A percentile compares a stretch with the other conserved stretches of the same genome.
These are phyloP conservation scores for Pyronema omphalodes DNA, from an alignment of 495 filamentous ascomycete species.

Conservation along the genomic window DNA sequence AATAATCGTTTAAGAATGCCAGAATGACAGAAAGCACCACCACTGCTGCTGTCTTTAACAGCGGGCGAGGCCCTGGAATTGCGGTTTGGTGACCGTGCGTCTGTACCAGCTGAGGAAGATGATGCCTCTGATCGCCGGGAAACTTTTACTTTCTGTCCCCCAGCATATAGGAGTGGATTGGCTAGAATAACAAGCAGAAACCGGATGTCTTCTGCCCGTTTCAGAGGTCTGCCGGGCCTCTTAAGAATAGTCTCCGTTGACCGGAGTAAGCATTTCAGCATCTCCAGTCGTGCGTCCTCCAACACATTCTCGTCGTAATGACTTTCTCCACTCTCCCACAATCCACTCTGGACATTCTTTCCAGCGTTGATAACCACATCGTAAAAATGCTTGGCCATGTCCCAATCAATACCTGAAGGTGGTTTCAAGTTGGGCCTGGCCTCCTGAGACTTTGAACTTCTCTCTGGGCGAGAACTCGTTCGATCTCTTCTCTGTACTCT, in stretches of 20 bases:
- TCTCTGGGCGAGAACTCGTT: not conserved
- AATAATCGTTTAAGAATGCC: constrained; percentile 74
- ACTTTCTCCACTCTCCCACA: constrained; percentile 49
- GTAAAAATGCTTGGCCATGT: constrained; percentile 56
- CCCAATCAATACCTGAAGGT: constrained; percentile 61
- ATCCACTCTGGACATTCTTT: constrained; percentile 44
- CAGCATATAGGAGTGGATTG: constrained; percentile 56
- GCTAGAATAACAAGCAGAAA: constrained; percentile 68
- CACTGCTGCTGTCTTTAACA: not conserved
- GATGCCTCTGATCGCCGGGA: constrained; percentile 4
- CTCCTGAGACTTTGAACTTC: constrained; percentile 8
- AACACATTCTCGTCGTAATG: constrained; percentile 41
- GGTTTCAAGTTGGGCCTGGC: constrained; percentile 10
- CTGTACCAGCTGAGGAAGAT: not conserved
- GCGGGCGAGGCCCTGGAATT: not conserved
- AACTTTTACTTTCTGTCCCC: constrained; percentile 10
- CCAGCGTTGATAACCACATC: constrained; percentile 48
- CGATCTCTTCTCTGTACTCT: constrained; percentile 10
- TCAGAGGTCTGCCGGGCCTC: constrained; percentile 55
- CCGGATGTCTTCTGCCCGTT: constrained; percentile 49
- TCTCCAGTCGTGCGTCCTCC: constrained; percentile 46
- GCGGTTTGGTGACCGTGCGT: not conserved
- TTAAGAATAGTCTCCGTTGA: constrained; percentile 73
- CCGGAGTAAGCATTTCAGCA: constrained; percentile 55
- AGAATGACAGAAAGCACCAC: constrained; percentile 44